These are phyloP conservation scores for Colletotrichum musicola DNA, from an alignment of 2,329 filamentous ascomycete genomes.

Conservation along the genomic window DNA sequence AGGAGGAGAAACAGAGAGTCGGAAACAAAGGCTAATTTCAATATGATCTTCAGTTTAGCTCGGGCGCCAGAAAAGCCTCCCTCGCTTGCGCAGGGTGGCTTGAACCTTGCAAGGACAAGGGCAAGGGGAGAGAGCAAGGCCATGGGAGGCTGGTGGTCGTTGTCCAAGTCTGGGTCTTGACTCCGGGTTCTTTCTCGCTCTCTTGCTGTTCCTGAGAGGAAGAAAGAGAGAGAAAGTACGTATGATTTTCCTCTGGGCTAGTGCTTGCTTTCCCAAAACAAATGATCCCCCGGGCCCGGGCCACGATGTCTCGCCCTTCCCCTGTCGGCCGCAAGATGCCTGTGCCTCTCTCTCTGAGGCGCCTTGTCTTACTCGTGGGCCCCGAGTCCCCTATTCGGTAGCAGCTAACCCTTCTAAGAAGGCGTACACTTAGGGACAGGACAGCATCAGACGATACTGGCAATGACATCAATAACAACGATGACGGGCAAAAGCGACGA, in stretches of 20 bases:
- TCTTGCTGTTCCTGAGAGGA: constrained; percentile 8
- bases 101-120: constrained; percentile 36
- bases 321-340: constrained; percentile 33
- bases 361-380: too few relatives aligned
- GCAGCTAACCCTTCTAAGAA: too few relatives aligned
- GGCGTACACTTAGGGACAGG: too few relatives aligned
- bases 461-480: too few relatives aligned
- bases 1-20: constrained; percentile 37
- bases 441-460: too few relatives aligned
- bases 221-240: background rate
- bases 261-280: constrained; percentile 35
- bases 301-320: constrained; percentile 34
- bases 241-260: constrained; percentile 12
- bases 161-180: constrained; percentile 7
- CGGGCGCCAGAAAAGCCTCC: constrained; percentile 39
- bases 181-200: constrained; percentile 12
- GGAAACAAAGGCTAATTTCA: constrained; percentile 41
- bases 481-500: too few relatives aligned
- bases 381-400: too few relatives aligned
- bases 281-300: constrained; percentile 32
- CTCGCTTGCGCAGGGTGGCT: constrained; percentile 40
- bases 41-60: constrained; percentile 39
- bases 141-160: background rate
- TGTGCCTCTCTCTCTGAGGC: constrained; percentile 30
- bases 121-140: constrained; percentile 7